These are phyloP conservation scores for Trametes meyenii DNA, from an alignment of 768 basidiomycete genomes.

Conservation along the genomic window DNA sequence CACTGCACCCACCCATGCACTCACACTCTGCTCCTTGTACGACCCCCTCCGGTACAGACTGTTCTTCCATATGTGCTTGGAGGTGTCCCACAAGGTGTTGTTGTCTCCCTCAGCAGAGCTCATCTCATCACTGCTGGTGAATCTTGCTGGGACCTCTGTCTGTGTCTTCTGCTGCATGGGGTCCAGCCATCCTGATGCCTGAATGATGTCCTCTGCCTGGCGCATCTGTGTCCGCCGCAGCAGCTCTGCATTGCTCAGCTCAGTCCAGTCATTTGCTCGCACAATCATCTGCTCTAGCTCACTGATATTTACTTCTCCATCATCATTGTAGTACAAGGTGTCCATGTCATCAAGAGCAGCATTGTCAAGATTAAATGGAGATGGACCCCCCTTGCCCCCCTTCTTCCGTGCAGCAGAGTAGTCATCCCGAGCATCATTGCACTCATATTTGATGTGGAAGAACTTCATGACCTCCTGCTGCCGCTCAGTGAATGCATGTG, in stretches of 20 bases:
- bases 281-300: not conserved
- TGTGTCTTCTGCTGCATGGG: too few species aligned
- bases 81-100: not conserved
- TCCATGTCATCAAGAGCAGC: not conserved
- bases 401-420: slow-evolving; percentile 1
- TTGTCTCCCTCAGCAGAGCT: not conserved
- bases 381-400: not conserved
- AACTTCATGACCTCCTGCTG: slow-evolving; percentile 9
- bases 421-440: slow-evolving; percentile 15
- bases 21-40: not conserved
- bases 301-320: not conserved
- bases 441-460: slow-evolving; percentile 13
- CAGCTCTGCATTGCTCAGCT: too few species aligned
- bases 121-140: too few species aligned
- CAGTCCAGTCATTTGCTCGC: too few species aligned
- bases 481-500: not conserved
- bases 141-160: too few species aligned
- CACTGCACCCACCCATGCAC: not conserved
- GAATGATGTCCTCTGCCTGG: too few species aligned
- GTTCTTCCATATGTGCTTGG: not conserved
- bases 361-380: not conserved
- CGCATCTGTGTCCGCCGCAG: too few species aligned
- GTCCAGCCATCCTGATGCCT: too few species aligned
- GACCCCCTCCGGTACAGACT: not conserved
- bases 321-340: not conserved